Evolutionary conservation across 306 rosid species (phyloP).

Genomic region (Styphnolobium japonicum): DNA sequence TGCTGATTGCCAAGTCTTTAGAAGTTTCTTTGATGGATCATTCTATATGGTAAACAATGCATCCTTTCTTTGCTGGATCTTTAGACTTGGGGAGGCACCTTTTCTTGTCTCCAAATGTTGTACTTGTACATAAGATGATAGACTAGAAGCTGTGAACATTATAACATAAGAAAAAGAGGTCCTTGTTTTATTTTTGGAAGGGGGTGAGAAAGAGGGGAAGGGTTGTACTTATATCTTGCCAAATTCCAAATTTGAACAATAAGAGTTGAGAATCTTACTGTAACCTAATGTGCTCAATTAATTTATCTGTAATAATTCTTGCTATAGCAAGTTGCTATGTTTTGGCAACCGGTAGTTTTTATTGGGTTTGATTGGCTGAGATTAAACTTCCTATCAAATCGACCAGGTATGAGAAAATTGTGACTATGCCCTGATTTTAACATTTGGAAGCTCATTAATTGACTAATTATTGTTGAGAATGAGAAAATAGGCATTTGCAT

Average conservation of each 20-base stretch:
- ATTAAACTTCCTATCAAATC: not conserved
- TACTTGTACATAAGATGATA: slow-evolving; percentile 54
- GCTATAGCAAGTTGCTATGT: slow-evolving; percentile 9
- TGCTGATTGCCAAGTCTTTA: slow-evolving; percentile 48
- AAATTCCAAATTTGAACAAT: slow-evolving; percentile 55
- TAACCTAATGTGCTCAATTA: not conserved
- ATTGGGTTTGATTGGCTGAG: slow-evolving; percentile 6
- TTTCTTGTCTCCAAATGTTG: slow-evolving; percentile 47
- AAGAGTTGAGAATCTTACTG: slow-evolving; percentile 42
- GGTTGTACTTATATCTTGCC: slow-evolving; percentile 55
- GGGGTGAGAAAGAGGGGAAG: not conserved
- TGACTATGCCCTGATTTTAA: too few relatives aligned
- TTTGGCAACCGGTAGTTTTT: not conserved
- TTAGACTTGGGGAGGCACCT: slow-evolving; percentile 51
- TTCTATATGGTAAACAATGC: slow-evolving; percentile 34
- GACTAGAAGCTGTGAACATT: slow-evolving; percentile 31
- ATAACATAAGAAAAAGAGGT: slow-evolving; percentile 21
- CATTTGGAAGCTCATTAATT: not conserved
- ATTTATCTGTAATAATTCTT: not conserved
- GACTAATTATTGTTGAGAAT: too few relatives aligned
- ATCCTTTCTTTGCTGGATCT: slow-evolving; percentile 46
- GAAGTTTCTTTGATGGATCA: slow-evolving; percentile 45
- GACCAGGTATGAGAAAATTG: not conserved
- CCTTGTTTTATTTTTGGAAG: slow-evolving; percentile 17
- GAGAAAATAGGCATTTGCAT: too few relatives aligned